Percentiles rank a stretch among this genome's conserved stretches.
These are phyloP conservation scores for Sabuloglossum arenarium DNA, from an alignment of 495 filamentous ascomycete genomes.

Conservation along the genomic window DNA sequence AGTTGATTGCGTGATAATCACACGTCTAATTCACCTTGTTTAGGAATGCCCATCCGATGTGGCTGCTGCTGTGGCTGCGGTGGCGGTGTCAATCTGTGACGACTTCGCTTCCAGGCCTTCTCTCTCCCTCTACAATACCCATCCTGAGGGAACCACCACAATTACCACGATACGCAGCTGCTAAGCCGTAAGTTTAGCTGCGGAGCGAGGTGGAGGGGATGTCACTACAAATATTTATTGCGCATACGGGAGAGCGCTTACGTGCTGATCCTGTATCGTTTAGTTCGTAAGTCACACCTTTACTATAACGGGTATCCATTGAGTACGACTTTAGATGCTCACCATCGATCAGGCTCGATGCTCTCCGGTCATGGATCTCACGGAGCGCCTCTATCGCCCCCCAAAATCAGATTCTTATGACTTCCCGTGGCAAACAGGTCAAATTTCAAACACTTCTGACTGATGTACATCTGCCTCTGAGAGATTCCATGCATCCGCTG, in stretches of 20 bases:
- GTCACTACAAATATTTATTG: constrained; percentile 65
- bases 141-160: neutral
- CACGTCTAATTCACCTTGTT: neutral
- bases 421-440: constrained; percentile 57
- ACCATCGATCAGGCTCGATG: constrained; percentile 37
- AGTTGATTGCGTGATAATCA: neutral
- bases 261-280: constrained; percentile 47
- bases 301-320: neutral
- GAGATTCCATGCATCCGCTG: neutral
- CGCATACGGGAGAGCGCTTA: constrained; percentile 72
- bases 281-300: constrained; percentile 34
- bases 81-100: neutral
- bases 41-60: no score
- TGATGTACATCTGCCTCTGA: constrained; percentile 34
- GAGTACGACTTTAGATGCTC: neutral
- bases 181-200: neutral
- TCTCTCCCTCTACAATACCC: neutral
- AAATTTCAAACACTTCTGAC: constrained; percentile 51
- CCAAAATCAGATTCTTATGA: constrained; percentile 62
- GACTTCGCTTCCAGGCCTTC: neutral
- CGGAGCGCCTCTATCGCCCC: constrained; percentile 42
- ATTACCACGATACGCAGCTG: neutral
- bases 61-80: neutral
- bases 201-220: constrained; percentile 22
- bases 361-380: constrained; percentile 45